These are phyloP conservation scores for Cunninghamia lanceolata DNA, from an alignment of 75 land plant genomes.

Conservation along the genomic window DNA sequence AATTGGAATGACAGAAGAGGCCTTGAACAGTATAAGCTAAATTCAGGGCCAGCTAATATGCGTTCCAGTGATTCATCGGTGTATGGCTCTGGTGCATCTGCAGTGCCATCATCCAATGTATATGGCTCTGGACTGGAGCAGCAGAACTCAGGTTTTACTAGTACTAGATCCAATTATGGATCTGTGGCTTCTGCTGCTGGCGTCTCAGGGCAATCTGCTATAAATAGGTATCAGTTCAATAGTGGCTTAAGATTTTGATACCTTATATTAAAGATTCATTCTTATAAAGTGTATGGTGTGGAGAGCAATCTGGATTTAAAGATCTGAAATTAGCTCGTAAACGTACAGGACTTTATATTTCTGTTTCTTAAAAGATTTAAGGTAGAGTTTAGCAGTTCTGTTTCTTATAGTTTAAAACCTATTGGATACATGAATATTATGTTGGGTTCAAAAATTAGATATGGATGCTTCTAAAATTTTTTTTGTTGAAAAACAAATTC, in stretches of 20 bases:
- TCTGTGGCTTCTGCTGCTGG: background rate
- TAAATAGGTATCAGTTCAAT: constrained; percentile 2
- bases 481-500: background rate
- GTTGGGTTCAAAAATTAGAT: background rate
- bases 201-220: background rate
- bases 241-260: background rate
- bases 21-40: background rate
- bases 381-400: background rate
- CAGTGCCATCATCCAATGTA: background rate
- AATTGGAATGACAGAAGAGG: background rate
- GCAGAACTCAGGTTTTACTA: background rate
- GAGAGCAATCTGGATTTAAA: background rate
- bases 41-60: background rate
- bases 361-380: background rate
- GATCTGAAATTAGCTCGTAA: background rate
- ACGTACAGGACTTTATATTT: background rate
- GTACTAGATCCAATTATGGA: background rate
- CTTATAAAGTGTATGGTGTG: background rate
- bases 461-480: background rate
- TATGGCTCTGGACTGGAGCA: background rate
- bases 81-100: background rate
- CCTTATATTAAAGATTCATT: background rate
- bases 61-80: background rate
- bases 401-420: background rate
- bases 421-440: background rate